Percentiles rank a stretch among this genome's conserved stretches.
These are phyloP conservation scores for Musa troglodytarum DNA, from an alignment of 176 grass and related monocot species.

Conservation along the genomic window DNA sequence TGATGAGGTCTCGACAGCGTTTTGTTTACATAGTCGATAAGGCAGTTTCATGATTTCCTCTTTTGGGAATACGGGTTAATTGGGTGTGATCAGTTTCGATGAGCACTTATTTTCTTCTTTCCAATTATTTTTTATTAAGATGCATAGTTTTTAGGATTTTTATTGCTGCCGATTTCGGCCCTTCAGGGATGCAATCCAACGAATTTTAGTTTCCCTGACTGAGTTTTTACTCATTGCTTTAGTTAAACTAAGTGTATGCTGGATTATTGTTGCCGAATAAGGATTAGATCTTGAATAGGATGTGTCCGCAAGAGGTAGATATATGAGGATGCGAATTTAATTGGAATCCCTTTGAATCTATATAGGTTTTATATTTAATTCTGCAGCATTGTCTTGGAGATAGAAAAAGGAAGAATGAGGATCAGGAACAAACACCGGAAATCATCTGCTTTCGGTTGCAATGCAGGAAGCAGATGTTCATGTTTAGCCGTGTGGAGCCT, in stretches of 20 bases:
- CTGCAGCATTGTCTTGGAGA: constrained; percentile 41
- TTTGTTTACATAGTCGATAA: no score
- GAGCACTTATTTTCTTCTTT: not conserved
- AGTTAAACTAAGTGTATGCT: no score
- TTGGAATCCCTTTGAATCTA: constrained; percentile 1
- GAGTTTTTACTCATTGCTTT: no score
- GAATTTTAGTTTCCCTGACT: no score
- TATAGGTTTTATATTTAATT: constrained; percentile 13
- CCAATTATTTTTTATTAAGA: not conserved
- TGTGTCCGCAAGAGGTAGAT: not conserved
- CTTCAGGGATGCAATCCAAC: no score
- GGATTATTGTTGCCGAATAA: not conserved
- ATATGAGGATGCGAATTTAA: not conserved
- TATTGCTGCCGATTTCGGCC: not conserved
- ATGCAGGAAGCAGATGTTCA: constrained; percentile 32
- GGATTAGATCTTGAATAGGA: not conserved
- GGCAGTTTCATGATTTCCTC: no score
- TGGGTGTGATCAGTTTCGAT: not conserved
- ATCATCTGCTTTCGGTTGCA: constrained; percentile 61
- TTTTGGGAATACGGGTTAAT: no score
- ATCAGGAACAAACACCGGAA: constrained; percentile 71
- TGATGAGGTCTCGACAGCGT: no score
- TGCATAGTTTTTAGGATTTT: not conserved
- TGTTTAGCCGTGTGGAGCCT: constrained; percentile 41
- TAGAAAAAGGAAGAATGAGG: constrained; percentile 46